Conservation (phyloP, 2,329 filamentous ascomycete genomes). For the Verticillium zaregamsianum region DNA sequence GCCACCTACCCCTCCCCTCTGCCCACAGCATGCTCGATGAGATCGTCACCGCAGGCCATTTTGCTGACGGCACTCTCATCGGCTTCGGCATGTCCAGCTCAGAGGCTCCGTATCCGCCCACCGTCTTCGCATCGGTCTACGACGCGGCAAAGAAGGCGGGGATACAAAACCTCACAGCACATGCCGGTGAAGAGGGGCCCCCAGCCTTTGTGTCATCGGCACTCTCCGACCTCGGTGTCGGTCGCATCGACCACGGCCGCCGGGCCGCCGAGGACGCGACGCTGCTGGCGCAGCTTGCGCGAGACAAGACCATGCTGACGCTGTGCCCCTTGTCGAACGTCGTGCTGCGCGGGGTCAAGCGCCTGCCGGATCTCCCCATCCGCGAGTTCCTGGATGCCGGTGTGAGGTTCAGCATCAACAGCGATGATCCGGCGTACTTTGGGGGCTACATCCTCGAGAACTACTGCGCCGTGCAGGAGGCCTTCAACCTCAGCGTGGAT, state of each 20-base stretch:
- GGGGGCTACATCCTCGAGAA: slow-evolving; percentile 72
- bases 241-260: slow-evolving; percentile 73
- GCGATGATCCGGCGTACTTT: slow-evolving; percentile 73
- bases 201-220: slow-evolving; percentile 61
- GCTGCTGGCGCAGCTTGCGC: slow-evolving; percentile 55
- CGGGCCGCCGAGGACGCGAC: slow-evolving; percentile 55
- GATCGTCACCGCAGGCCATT: slow-evolving; percentile 33
- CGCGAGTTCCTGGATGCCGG: slow-evolving; percentile 58
- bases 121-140: slow-evolving; percentile 61
- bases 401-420: slow-evolving; percentile 68
- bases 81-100: slow-evolving; percentile 68
- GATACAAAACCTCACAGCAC: slow-evolving; percentile 62
- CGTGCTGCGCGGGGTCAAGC: slow-evolving; percentile 8
- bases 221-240: slow-evolving; percentile 55
- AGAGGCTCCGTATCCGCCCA: slow-evolving; percentile 51
- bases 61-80: slow-evolving; percentile 47
- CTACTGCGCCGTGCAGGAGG: slow-evolving; percentile 71
- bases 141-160: slow-evolving; percentile 38
- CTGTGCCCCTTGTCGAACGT: slow-evolving; percentile 74
- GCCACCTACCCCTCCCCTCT: slow-evolving; percentile 61
- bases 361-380: slow-evolving; percentile 44
- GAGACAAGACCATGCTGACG: slow-evolving; percentile 57
- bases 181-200: slow-evolving; percentile 73
- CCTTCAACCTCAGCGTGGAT: slow-evolving; percentile 55
- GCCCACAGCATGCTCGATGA: slow-evolving; percentile 41